phyloP scores from a whole-genome alignment of 1,139 yeast species.

The Zygosaccharomyces sapae region DNA sequence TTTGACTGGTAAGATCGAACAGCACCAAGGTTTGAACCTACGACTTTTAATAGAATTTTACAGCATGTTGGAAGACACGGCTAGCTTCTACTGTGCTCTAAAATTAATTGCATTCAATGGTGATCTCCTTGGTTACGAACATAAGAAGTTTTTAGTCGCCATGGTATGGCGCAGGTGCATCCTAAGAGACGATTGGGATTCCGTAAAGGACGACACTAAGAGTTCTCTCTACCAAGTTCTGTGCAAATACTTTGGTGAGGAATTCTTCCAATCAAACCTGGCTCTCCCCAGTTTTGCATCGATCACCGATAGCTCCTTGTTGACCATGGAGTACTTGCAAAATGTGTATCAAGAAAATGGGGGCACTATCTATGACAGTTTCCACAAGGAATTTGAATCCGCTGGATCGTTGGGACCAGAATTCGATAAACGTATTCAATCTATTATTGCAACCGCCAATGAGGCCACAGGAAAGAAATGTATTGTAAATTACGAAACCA shows the following conservation, averaged over 20 bases:
- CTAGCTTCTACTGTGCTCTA: constrained; percentile 43
- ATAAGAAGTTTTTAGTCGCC: constrained; percentile 34
- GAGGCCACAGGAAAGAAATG: constrained; percentile 35
- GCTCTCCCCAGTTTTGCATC: constrained; percentile 31
- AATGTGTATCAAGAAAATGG: constrained; percentile 26
- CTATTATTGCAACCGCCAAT: constrained; percentile 40
- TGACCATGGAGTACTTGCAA: constrained; percentile 22
- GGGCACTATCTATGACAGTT: constrained; percentile 20
- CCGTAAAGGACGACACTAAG: constrained; percentile 41
- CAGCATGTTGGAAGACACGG: constrained; percentile 45
- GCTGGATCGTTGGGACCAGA: constrained; percentile 28
- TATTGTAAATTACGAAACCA: constrained; percentile 37
- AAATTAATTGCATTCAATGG: constrained; percentile 39
- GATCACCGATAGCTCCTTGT: constrained; percentile 18
- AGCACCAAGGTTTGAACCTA: constrained; percentile 42
- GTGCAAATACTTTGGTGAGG: constrained; percentile 34
- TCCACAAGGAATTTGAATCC: constrained; percentile 29
- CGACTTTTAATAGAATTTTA: constrained; percentile 54
- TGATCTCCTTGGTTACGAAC: constrained; percentile 33
- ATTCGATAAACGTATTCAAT: constrained; percentile 38
- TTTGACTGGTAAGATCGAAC: constrained; percentile 14
- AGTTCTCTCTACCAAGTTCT: constrained; percentile 50
- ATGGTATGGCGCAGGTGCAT: constrained; percentile 63
- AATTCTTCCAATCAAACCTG: constrained; percentile 29
- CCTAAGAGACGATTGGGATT: constrained; percentile 50